phyloP scores from a whole-genome alignment of 148 eudicot genomes.

The Rhododendron williamsianum region DNA sequence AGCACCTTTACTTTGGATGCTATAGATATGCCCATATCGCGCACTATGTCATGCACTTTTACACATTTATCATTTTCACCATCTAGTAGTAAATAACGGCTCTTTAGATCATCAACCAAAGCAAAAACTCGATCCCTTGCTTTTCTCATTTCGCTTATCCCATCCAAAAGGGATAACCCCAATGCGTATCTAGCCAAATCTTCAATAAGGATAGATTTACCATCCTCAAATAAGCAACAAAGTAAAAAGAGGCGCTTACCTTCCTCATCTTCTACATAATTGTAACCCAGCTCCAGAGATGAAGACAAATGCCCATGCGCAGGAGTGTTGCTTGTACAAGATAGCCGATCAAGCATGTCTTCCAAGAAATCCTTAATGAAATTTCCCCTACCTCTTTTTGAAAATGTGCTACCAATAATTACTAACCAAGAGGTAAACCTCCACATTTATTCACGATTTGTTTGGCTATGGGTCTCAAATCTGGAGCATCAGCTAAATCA shows the following conservation, averaged over 20 bases:
- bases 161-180: constrained; percentile 30
- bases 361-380: constrained; percentile 14
- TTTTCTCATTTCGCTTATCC: constrained; percentile 19
- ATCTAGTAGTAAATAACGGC: constrained; percentile 26
- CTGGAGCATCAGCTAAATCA: constrained; percentile 18
- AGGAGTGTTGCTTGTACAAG: constrained; percentile 10
- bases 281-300: constrained; percentile 32
- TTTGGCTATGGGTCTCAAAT: constrained; percentile 20
- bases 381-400: constrained; percentile 5
- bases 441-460: constrained; percentile 16
- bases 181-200: constrained; percentile 28
- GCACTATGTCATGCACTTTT: not conserved
- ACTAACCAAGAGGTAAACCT: constrained; percentile 41
- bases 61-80: not conserved
- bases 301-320: not conserved
- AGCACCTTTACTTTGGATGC: constrained; percentile 22
- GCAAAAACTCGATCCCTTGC: constrained; percentile 31
- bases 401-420: constrained; percentile 27
- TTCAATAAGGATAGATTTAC: constrained; percentile 32
- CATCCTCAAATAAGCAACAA: constrained; percentile 39
- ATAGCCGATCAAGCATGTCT: constrained; percentile 28
- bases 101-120: constrained; percentile 26
- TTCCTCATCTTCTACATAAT: constrained; percentile 24
- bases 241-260: constrained; percentile 22
- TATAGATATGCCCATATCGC: constrained; percentile 22